These are phyloP conservation scores for Leccinum barrowsii DNA, from an alignment of 768 basidiomycete genomes.

Conservation along the genomic window DNA sequence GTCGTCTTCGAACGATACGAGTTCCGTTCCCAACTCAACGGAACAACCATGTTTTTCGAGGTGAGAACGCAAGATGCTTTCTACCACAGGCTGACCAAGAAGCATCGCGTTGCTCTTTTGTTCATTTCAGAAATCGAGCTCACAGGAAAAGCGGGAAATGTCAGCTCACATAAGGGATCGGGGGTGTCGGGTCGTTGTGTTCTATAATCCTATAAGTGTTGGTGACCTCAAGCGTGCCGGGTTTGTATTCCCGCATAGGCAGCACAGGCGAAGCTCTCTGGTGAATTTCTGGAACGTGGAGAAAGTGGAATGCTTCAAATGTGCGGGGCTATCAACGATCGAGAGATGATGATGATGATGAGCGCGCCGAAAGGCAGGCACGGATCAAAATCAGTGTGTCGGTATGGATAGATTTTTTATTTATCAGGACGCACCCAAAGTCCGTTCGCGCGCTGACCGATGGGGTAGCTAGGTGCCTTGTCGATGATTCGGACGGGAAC, in stretches of 20 bases:
- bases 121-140: not conserved
- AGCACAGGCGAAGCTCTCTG: constrained; percentile 26
- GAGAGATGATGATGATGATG: not conserved
- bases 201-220: constrained; percentile 4
- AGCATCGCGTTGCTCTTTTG: constrained; percentile 9
- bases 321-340: constrained; percentile 29
- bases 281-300: constrained; percentile 39
- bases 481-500: constrained; percentile 54
- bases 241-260: constrained; percentile 35
- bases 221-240: constrained; percentile 14
- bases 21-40: constrained; percentile 45
- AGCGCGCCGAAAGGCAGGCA: no score
- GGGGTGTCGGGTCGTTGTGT: constrained; percentile 20
- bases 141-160: not conserved
- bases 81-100: constrained; percentile 28
- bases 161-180: constrained; percentile 25
- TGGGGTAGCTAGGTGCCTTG: constrained; percentile 35
- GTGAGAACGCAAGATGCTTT: constrained; percentile 23
- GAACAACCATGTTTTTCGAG: constrained; percentile 21
- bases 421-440: constrained; percentile 32
- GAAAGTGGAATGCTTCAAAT: constrained; percentile 40
- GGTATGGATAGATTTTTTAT: not conserved
- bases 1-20: constrained; percentile 41
- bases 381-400: not conserved
- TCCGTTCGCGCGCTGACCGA: constrained; percentile 38